These are phyloP conservation scores for Aspergillus intermedius DNA, from an alignment of 2,329 filamentous ascomycete species.

Conservation along the genomic window DNA sequence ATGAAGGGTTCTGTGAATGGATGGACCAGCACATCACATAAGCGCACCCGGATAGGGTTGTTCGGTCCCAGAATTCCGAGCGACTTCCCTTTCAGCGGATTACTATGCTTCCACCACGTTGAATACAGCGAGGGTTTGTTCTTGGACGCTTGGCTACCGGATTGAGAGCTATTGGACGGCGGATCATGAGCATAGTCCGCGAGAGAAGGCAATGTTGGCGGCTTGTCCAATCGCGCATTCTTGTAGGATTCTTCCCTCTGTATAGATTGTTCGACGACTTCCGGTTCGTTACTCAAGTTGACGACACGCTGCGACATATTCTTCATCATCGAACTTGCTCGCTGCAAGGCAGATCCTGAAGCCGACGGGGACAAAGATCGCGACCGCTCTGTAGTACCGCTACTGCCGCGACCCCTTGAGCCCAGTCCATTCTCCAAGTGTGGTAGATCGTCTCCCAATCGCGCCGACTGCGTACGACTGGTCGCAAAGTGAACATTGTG, in stretches of 20 bases:
- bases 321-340: conserved; percentile 69
- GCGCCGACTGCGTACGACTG: conserved; percentile 32
- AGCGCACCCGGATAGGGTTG: conserved; percentile 62
- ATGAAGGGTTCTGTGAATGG: conserved; percentile 82
- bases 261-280: conserved; percentile 67
- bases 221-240: conserved; percentile 48
- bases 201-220: conserved; percentile 46
- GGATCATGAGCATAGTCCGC: conserved; percentile 41
- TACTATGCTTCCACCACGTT: conserved; percentile 47
- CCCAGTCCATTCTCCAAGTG: conserved; percentile 54
- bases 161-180: conserved; percentile 25
- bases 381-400: conserved; percentile 42
- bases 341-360: conserved; percentile 55
- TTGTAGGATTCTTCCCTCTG: conserved; percentile 50
- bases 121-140: conserved; percentile 31
- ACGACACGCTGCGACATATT: conserved; percentile 96
- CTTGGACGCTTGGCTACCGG: conserved; percentile 28
- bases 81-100: conserved; percentile 80
- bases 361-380: conserved; percentile 59
- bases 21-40: conserved; percentile 81
- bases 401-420: conserved; percentile 48
- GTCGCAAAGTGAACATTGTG: conserved; percentile 49
- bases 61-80: conserved; percentile 77
- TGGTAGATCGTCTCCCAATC: conserved; percentile 55
- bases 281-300: conserved; percentile 89